Evolutionary conservation across 2,329 filamentous ascomycete genomes (phyloP).

Genomic region (Epichloe glyceriae): DNA sequence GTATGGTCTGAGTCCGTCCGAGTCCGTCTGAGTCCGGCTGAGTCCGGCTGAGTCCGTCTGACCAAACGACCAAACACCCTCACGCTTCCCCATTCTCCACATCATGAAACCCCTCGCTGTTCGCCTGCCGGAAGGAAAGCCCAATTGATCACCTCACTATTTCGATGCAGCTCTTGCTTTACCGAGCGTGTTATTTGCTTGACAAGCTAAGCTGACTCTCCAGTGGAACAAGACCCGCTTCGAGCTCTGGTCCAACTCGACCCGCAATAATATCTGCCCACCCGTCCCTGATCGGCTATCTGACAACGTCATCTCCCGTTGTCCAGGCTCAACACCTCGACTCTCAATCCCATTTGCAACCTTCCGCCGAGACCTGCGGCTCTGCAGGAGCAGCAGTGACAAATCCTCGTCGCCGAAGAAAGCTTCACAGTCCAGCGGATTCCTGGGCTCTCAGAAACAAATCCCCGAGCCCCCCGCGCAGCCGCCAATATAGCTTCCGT

Average conservation of each 20-base stretch:
- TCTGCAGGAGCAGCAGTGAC: conserved; percentile 55
- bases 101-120: no score
- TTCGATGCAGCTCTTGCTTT: background rate
- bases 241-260: conserved; percentile 16
- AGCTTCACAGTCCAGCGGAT: background rate
- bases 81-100: no score
- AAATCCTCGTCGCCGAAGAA: conserved; percentile 12
- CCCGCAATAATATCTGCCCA: conserved; percentile 32
- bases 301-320: conserved; percentile 56
- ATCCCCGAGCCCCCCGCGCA: conserved; percentile 18
- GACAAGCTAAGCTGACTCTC: background rate
- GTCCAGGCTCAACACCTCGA: conserved; percentile 43
- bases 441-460: conserved; percentile 1
- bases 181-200: background rate
- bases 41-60: no score
- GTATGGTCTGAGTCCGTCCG: no score
- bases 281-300: conserved; percentile 53
- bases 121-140: no score
- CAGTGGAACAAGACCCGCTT: conserved; percentile 7
- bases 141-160: no score
- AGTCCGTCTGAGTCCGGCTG: no score
- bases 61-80: no score
- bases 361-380: conserved; percentile 24
- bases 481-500: conserved; percentile 17
- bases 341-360: conserved; percentile 17